These are phyloP conservation scores for Pseudomassariella vexata DNA, from an alignment of 2,329 filamentous ascomycete species.

Conservation along the genomic window DNA sequence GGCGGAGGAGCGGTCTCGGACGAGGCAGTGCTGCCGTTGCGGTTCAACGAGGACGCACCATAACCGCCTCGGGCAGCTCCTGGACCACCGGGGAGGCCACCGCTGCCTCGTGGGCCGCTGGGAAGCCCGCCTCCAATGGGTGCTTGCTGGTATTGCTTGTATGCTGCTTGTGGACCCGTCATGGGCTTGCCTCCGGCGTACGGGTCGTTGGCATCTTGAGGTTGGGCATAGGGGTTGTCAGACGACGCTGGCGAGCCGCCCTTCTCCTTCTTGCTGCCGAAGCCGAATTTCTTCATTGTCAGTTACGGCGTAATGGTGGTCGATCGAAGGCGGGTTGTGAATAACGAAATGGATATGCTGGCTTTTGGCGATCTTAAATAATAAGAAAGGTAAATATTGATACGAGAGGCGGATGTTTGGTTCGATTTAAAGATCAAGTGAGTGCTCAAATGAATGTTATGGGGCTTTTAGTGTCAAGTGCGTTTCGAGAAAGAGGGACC, in stretches of 20 bases:
- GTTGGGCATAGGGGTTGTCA: conserved; percentile 55
- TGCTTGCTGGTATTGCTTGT: conserved; percentile 7
- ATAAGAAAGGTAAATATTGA: neutral
- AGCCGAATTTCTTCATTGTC: conserved; percentile 57
- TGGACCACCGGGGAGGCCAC: conserved; percentile 16
- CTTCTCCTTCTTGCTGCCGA: conserved; percentile 51
- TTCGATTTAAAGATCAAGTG: no score
- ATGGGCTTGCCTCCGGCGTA: conserved; percentile 31
- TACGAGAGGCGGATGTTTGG: no score
- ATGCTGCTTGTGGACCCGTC: conserved; percentile 30
- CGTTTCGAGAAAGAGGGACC: no score
- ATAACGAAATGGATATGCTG: no score
- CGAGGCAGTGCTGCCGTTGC: conserved; percentile 17
- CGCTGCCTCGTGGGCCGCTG: conserved; percentile 21
- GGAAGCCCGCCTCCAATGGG: conserved; percentile 19
- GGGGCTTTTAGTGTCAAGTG: no score
- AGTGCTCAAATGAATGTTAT: no score
- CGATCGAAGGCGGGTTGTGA: no score
- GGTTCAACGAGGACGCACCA: conserved; percentile 15
- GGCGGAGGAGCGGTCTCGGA: conserved; percentile 28
- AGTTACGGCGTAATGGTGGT: conserved; percentile 3
- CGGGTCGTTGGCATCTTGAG: conserved; percentile 39
- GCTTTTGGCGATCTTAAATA: neutral
- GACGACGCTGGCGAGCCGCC: conserved; percentile 37
- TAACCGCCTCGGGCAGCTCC: conserved; percentile 26